Conservation (phyloP, 768 basidiomycete species). For the Polyporus arcularius region DNA sequence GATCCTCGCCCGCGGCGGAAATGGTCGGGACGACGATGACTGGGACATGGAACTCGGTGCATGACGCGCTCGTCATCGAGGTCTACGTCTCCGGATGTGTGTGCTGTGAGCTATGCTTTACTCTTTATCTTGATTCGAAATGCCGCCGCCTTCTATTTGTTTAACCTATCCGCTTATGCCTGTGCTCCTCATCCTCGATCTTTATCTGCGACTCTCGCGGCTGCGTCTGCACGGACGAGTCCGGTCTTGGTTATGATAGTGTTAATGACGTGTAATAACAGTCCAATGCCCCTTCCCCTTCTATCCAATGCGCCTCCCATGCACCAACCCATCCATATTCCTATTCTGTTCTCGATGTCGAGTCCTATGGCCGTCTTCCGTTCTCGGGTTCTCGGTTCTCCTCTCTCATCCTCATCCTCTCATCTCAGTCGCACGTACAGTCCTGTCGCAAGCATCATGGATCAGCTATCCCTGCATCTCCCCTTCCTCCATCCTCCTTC, state of each 20-base stretch:
- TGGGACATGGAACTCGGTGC: slow-evolving; percentile 20
- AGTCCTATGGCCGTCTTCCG: background rate
- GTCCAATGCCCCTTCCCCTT: background rate
- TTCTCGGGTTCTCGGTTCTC: background rate
- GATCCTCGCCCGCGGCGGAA: slow-evolving; percentile 41
- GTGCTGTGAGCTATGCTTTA: slow-evolving; percentile 10
- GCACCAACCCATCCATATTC: background rate
- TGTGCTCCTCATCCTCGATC: background rate
- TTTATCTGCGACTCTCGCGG: background rate
- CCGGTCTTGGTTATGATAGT: slow-evolving; percentile 2
- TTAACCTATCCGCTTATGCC: slow-evolving; percentile 7
- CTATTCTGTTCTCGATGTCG: background rate
- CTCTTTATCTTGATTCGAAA: slow-evolving; percentile 6
- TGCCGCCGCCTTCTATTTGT: slow-evolving; percentile 7
- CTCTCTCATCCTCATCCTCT: too few species aligned
- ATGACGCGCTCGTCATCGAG: background rate
- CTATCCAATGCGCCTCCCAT: background rate
- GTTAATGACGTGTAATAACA: slow-evolving; percentile 6
- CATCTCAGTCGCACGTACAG: slow-evolving; percentile 1
- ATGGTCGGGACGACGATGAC: slow-evolving; percentile 3
- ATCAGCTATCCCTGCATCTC: slow-evolving; percentile 9
- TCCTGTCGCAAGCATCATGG: too few species aligned
- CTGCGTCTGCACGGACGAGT: slow-evolving; percentile 1
- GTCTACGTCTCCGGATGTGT: background rate
- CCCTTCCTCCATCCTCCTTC: background rate